phyloP scores from a whole-genome alignment of 1,284 basidiomycete genomes.

The Coniferiporia sulphurascens region DNA sequence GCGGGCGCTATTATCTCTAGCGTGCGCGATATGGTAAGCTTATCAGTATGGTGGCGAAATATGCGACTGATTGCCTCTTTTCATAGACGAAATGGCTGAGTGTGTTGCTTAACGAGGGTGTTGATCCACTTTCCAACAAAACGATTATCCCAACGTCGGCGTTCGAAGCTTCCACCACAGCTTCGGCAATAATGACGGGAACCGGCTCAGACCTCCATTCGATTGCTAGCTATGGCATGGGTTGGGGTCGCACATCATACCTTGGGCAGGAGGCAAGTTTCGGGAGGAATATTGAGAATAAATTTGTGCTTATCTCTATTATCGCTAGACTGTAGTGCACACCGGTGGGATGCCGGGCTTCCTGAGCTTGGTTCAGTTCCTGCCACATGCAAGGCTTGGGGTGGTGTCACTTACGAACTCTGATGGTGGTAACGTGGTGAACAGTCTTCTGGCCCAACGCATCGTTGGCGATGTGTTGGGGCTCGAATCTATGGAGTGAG shows the following conservation, averaged over 20 bases:
- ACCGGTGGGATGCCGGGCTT: slow-evolving; percentile 29
- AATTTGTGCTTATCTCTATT: background rate
- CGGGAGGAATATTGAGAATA: background rate
- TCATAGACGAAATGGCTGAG: slow-evolving; percentile 38
- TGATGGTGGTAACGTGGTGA: slow-evolving; percentile 17
- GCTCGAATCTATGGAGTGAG: background rate
- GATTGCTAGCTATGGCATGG: slow-evolving; percentile 27
- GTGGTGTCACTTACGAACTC: slow-evolving; percentile 29
- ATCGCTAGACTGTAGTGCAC: slow-evolving; percentile 18
- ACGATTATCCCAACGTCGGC: slow-evolving; percentile 36
- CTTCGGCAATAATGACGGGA: slow-evolving; percentile 23
- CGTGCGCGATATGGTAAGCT: slow-evolving; percentile 28
- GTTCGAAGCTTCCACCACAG: slow-evolving; percentile 35
- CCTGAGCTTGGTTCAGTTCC: slow-evolving; percentile 24
- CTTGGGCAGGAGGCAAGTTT: slow-evolving; percentile 24
- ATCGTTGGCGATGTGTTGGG: background rate
- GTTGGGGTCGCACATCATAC: slow-evolving; percentile 25
- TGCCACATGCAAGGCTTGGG: slow-evolving; percentile 29
- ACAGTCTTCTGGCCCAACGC: background rate
- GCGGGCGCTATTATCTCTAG: slow-evolving; percentile 39
- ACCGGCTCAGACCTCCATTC: slow-evolving; percentile 15
- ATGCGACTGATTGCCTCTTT: background rate
- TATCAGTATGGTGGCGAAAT: background rate
- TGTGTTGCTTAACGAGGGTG: slow-evolving; percentile 39
- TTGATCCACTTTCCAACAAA: slow-evolving; percentile 36